Base-by-base conservation (phyloP, 1,284 basidiomycete species). In the Taiwanofungus camphoratus region DNA sequence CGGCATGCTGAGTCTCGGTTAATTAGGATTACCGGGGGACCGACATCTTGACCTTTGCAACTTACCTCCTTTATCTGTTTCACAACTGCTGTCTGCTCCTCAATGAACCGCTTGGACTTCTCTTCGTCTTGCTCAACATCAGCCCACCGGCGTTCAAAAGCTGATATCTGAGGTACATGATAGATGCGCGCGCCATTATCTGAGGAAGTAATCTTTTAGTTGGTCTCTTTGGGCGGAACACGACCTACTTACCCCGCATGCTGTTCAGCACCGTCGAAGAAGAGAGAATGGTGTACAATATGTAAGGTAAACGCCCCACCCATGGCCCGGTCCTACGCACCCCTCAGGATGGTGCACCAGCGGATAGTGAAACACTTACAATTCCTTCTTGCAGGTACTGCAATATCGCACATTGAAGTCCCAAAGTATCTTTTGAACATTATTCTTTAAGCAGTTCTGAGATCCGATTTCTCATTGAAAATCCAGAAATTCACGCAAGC, bases 381-480 rank as follows among this genome's bases (percentile, higher is more conserved):
- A 27, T 9, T 20, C 26, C 11, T 36, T 49, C 36, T 45, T 49
- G 33, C 48, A 49, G 6, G 13, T 36, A 16, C 30, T 39, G 30
- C 48, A 49, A 36, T 49, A 49, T n/a, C 48, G 39, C 13, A 39
- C 33, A 35, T 24, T 31, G 36, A 49, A 49, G 13, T 39, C 23
- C 24, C 35, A 42, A 2, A 49, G 31, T 3, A 43, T 31, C 16
- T 30, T 42, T 12, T 43, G 36, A 9, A 46, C 34, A 26, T 46
- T 46, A 2, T 24, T 34, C 15, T 41, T 43, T 8, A 46, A 23
- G 22, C 45, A 49, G 13, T 33, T n/a, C 47, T 49, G 30, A 26
- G 6, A 32, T 15, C 5, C 19, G 21, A 30, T 22, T 26, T 42
- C n/a, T 12, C 13, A 6, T 11, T 27, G 24, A 11, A 12, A 39